These are phyloP conservation scores for Prunella vulgaris DNA, from an alignment of 257 asterid genomes.

Conservation along the genomic window DNA sequence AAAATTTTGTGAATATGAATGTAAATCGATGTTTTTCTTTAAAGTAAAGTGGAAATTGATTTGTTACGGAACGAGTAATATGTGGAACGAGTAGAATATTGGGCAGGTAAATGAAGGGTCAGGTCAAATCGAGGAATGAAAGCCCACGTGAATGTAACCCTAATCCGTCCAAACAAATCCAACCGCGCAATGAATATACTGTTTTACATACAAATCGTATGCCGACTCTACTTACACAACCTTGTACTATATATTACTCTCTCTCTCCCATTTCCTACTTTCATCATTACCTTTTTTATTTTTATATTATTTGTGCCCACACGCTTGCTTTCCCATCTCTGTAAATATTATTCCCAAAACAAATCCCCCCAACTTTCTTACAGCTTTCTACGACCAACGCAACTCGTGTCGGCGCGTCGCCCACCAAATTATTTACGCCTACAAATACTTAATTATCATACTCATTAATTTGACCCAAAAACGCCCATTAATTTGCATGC, in stretches of 20 bases:
- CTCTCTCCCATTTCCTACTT: not conserved
- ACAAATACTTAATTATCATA: too few species aligned
- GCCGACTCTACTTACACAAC: too few species aligned
- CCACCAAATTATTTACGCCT: not conserved
- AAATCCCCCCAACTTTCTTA: not conserved
- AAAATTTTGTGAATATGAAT: too few species aligned
- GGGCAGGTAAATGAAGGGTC: conserved; percentile 20
- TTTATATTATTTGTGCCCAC: conserved; percentile 22
- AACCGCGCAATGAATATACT: conserved; percentile 36
- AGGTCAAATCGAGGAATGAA: conserved; percentile 31
- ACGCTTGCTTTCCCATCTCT: conserved; percentile 40
- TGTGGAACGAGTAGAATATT: too few species aligned
- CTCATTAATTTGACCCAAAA: too few species aligned
- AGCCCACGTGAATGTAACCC: conserved; percentile 38
- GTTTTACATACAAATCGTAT: conserved; percentile 23
- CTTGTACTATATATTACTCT: conserved; percentile 29
- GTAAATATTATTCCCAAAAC: conserved; percentile 8
- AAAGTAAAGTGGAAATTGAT: too few species aligned
- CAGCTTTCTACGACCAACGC: conserved; percentile 20
- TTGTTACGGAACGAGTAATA: too few species aligned
- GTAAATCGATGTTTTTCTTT: too few species aligned
- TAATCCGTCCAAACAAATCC: conserved; percentile 35
- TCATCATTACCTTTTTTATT: not conserved
- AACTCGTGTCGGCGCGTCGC: conserved; percentile 31
- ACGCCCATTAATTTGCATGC: not conserved